Percentiles rank a stretch among this genome's conserved stretches.
Conservation (phyloP, 176 grass and related monocot species). For the Coix lacrymajobi region DNA sequence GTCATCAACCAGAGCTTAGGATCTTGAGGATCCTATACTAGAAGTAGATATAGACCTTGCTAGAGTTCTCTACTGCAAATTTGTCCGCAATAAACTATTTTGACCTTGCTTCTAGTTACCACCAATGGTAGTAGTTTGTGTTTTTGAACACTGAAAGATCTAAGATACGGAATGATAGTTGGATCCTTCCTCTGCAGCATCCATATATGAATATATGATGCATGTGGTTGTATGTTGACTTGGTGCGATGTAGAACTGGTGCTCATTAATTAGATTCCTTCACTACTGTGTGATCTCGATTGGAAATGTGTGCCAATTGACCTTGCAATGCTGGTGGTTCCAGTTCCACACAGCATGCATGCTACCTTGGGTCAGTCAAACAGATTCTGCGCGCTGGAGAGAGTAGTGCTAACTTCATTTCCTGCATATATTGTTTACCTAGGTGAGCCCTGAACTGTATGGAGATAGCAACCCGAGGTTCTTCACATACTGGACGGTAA, state of each 20-base stretch:
- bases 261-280: slow-evolving; percentile 47
- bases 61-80: not conserved
- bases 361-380: slow-evolving; percentile 4
- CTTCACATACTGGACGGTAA: slow-evolving; percentile 99
- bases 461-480: slow-evolving; percentile 79
- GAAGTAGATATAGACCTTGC: not conserved
- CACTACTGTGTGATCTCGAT: slow-evolving; percentile 23
- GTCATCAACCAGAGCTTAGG: not conserved
- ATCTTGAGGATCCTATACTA: not conserved
- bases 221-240: slow-evolving; percentile 39
- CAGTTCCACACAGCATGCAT: not conserved
- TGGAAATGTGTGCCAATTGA: slow-evolving; percentile 36
- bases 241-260: not conserved
- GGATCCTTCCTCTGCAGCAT: not conserved
- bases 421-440: slow-evolving; percentile 7
- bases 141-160: not conserved
- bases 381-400: not conserved
- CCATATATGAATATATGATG: not conserved
- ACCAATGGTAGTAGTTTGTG: not conserved
- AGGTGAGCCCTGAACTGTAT: slow-evolving; percentile 94
- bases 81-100: not conserved
- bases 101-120: not conserved
- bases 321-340: not conserved
- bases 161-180: not conserved
- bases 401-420: slow-evolving; percentile 22